phyloP scores from a whole-genome alignment of 2,329 filamentous ascomycete species.

The Stachybotrys echinatus region DNA sequence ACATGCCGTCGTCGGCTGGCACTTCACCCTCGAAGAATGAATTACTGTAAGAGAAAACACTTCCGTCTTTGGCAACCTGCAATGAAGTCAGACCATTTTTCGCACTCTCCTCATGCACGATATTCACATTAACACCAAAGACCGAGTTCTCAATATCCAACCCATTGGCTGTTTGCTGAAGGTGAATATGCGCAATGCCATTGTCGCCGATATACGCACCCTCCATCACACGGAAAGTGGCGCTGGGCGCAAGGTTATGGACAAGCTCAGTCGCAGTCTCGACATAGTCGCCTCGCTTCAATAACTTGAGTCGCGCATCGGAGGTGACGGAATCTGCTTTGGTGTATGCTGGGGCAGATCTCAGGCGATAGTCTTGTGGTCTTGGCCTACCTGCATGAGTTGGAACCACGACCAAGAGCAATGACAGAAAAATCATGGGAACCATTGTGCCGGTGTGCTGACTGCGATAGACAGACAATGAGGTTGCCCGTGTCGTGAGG shows the following conservation, averaged over 20 bases:
- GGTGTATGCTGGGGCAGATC: not conserved
- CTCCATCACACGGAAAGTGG: conserved; percentile 37
- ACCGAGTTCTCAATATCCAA: conserved; percentile 50
- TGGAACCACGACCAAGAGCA: too few species aligned
- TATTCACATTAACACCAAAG: conserved; percentile 47
- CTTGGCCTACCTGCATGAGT: not conserved
- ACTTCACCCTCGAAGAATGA: conserved; percentile 27
- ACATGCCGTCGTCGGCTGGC: conserved; percentile 22
- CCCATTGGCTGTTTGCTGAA: conserved; percentile 48
- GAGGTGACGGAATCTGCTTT: not conserved
- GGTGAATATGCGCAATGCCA: conserved; percentile 47
- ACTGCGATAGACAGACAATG: too few species aligned
- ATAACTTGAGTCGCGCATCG: not conserved
- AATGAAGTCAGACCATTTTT: not conserved
- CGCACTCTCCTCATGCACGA: not conserved
- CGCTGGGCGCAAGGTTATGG: conserved; percentile 11
- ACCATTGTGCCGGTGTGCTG: too few species aligned
- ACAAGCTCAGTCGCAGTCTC: conserved; percentile 30
- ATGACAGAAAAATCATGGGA: too few species aligned
- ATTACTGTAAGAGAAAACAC: conserved; percentile 50
- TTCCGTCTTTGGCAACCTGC: conserved; percentile 41
- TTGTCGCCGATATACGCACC: conserved; percentile 45
- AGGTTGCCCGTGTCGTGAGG: too few species aligned
- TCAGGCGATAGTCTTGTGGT: not conserved
- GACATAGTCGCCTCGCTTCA: conserved; percentile 19